These are phyloP conservation scores for Chaetomium fimeti DNA, from an alignment of 495 filamentous ascomycete genomes.

Conservation along the genomic window DNA sequence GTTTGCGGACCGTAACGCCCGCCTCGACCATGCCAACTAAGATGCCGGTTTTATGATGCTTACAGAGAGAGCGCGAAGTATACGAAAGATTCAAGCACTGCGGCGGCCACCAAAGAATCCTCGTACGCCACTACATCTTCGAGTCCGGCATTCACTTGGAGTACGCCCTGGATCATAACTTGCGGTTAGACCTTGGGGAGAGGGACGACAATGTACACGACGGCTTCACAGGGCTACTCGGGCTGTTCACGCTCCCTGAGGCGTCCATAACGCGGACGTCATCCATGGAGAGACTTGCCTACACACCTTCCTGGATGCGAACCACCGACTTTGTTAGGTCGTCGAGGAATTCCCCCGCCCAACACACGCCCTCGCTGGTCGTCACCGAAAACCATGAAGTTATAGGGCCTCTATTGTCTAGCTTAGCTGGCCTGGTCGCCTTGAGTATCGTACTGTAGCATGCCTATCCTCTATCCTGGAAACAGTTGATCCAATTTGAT, in stretches of 20 bases:
- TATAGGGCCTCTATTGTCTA: constrained; percentile 5
- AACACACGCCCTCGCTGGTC: background rate
- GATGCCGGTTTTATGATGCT: background rate
- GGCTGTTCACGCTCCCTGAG: background rate
- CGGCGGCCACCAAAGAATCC: constrained; percentile 4
- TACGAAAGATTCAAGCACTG: constrained; percentile 4
- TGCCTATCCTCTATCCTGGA: too few relatives aligned
- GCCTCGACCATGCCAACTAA: background rate
- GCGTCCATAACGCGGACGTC: constrained; percentile 1
- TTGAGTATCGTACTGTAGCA: background rate
- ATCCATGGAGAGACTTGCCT: constrained; percentile 7
- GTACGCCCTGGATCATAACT: constrained; percentile 4
- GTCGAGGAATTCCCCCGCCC: constrained; percentile 2
- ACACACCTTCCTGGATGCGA: constrained; percentile 1
- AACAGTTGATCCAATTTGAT: too few relatives aligned
- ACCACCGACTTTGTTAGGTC: constrained; percentile 10
- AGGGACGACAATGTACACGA: background rate
- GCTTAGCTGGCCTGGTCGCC: background rate
- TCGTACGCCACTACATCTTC: background rate
- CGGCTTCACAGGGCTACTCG: background rate
- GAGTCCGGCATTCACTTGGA: constrained; percentile 10
- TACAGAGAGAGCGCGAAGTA: constrained; percentile 2
- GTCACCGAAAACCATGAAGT: constrained; percentile 7
- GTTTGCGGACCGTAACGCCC: too few relatives aligned
- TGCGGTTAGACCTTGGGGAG: constrained; percentile 1